Evolutionary conservation across 148 eudicot genomes (phyloP), one percentile per base, ranked within the genome.

Genomic region (Spergularia bocconei): DNA sequence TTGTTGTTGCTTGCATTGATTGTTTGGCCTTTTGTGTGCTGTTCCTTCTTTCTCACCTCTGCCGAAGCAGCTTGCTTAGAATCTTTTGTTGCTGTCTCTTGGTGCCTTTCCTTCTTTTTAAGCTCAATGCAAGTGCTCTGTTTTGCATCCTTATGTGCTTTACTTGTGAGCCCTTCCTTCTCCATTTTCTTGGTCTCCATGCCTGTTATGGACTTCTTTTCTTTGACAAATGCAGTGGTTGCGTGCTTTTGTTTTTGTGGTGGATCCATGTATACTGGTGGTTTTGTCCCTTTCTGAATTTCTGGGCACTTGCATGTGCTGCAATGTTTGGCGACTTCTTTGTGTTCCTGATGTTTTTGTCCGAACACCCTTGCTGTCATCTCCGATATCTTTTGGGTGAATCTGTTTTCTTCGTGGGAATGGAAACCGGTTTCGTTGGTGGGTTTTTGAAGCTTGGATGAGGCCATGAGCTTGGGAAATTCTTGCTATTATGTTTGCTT

Each of bases 371-470:
- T 83, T 61, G 73, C 77, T 0, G 75, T 70, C 79, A 83, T 74
- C 62, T 81, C 86, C 41, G 83, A 75, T 82, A 81, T 75, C 76
- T 73, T 83, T 68, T 79, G 75, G 57, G 70, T 50, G 53, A 79
- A 62, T 57, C 54, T 79, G 57, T 79, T 77, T 58, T 83, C 81
- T 38, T 74, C 61, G 48, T 78, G 56, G 52, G 62, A 75, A 8
- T 47, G 63, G 11, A 51, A 44, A 69, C 75, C 47, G 38, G 70
- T 52, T 63, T 78, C 78, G 19, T 53, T 50, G 52, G 71, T 38
- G 44, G 85, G 82, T 71, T 83, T 87, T 36, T 85, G 84, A 25
- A 67, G 57, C 59, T 85, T 83, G 61, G 57, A 19, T 59, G 85
- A 77, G 53, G 84, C 86, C 88, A 87, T 87, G 74, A 65, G 15